These are phyloP conservation scores for Leucosporidium scottii DNA, from an alignment of 768 basidiomycete genomes.

Conservation along the genomic window DNA sequence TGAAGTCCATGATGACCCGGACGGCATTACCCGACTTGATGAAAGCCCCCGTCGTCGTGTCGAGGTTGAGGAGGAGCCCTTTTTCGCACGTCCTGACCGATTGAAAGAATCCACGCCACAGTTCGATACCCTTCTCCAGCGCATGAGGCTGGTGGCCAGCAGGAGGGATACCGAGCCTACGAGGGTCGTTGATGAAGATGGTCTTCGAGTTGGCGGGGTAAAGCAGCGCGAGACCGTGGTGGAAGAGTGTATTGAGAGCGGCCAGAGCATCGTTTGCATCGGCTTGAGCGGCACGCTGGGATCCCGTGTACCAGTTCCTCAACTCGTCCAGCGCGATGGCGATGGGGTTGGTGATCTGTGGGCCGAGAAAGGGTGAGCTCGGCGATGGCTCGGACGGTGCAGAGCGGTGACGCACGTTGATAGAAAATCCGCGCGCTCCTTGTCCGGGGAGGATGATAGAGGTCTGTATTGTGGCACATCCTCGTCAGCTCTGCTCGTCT, in stretches of 20 bases:
- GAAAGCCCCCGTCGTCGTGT: constrained; percentile 15
- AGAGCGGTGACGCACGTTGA: too few species aligned
- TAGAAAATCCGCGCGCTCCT: too few species aligned
- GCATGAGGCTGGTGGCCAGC: neutral
- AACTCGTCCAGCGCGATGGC: neutral
- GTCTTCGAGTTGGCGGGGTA: neutral
- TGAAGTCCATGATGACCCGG: neutral
- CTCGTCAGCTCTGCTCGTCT: too few species aligned
- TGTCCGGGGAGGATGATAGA: too few species aligned
- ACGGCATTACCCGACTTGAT: neutral
- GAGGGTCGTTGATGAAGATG: neutral
- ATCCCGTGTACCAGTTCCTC: neutral
- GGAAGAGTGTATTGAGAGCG: too few species aligned
- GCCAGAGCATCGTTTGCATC: too few species aligned
- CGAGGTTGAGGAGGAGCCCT: constrained; percentile 11
- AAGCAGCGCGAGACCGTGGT: neutral
- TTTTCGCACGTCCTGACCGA: neutral
- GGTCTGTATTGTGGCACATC: too few species aligned
- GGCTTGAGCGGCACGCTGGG: neutral
- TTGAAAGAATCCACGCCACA: constrained; percentile 11
- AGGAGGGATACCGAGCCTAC: neutral
- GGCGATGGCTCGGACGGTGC: too few species aligned
- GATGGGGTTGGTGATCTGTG: constrained; percentile 7
- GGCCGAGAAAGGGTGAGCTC: too few species aligned
- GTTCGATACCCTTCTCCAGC: neutral